Evolutionary conservation across 805 yeast genomes (phyloP).

Genomic region (Kuraishia piskuri): DNA sequence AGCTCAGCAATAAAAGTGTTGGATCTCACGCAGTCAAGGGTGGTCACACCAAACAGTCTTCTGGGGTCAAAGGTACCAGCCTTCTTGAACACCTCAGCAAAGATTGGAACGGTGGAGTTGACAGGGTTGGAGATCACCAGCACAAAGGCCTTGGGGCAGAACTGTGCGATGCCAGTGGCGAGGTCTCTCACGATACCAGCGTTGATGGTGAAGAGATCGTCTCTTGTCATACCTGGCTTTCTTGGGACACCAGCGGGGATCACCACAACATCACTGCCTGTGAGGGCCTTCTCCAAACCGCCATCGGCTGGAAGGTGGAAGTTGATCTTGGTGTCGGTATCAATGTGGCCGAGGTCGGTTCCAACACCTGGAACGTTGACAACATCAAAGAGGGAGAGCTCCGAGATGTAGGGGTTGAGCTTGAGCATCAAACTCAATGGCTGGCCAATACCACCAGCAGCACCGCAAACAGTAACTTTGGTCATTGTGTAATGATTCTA

Average conservation of each 20-base stretch:
- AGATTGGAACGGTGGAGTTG: constrained; percentile 87
- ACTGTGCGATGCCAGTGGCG: constrained; percentile 64
- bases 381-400: constrained; percentile 43
- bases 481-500: constrained; percentile 4
- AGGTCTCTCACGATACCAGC: constrained; percentile 65
- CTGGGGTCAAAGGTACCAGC: constrained; percentile 61
- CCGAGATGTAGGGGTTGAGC: constrained; percentile 33
- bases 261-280: constrained; percentile 38
- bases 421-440: constrained; percentile 44
- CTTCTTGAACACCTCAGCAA: constrained; percentile 68
- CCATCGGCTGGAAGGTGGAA: constrained; percentile 31
- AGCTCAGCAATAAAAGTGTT: constrained; percentile 67
- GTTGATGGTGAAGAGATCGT: constrained; percentile 50
- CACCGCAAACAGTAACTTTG: constrained; percentile 81
- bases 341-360: constrained; percentile 45
- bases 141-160: constrained; percentile 68
- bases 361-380: constrained; percentile 50
- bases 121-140: constrained; percentile 89
- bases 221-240: constrained; percentile 61
- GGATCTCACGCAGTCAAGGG: constrained; percentile 81
- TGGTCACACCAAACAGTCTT: constrained; percentile 81
- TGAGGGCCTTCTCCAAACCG: constrained; percentile 30
- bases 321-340: constrained; percentile 35
- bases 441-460: constrained; percentile 73
- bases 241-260: constrained; percentile 59